Percentiles rank a stretch among this genome's conserved stretches.
phyloP scores from a whole-genome alignment of 768 basidiomycete species.

The Podaxis sp. region DNA sequence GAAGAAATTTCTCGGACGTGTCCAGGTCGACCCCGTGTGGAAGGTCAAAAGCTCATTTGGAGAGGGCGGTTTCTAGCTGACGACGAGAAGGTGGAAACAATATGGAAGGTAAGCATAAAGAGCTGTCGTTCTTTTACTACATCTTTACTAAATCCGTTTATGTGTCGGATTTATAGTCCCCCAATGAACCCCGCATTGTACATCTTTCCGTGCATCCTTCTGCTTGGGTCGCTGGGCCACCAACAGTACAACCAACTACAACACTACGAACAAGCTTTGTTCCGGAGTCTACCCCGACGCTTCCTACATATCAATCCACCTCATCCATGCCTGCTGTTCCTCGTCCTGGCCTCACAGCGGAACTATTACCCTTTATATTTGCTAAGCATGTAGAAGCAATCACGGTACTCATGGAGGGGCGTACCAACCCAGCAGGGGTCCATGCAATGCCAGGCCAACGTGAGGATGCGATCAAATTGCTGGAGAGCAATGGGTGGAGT shows the following conservation, averaged over 20 bases:
- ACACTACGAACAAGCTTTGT: slow-evolving; percentile 18
- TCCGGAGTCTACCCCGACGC: slow-evolving; percentile 7
- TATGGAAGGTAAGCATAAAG: slow-evolving; percentile 63
- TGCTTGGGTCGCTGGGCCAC: slow-evolving; percentile 65
- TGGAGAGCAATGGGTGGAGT: slow-evolving; percentile 42
- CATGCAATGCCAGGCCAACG: slow-evolving; percentile 20
- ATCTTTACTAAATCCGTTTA: slow-evolving; percentile 14
- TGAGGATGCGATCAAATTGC: slow-evolving; percentile 29
- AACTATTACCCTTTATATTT: slow-evolving; percentile 35
- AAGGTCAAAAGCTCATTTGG: slow-evolving; percentile 80
- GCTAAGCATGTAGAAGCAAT: slow-evolving; percentile 46
- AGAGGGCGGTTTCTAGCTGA: slow-evolving; percentile 67
- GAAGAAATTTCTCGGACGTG: slow-evolving; percentile 60
- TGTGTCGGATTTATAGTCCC: slow-evolving; percentile 37
- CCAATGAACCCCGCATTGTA: slow-evolving; percentile 58
- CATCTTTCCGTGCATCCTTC: slow-evolving; percentile 82
- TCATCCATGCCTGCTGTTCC: not conserved
- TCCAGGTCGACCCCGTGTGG: slow-evolving; percentile 59
- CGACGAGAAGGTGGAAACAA: slow-evolving; percentile 59
- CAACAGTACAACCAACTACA: slow-evolving; percentile 26
- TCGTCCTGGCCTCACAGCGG: slow-evolving; percentile 18
- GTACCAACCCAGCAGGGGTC: slow-evolving; percentile 18
- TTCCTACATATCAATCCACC: slow-evolving; percentile 6
- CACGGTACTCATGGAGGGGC: slow-evolving; percentile 29
- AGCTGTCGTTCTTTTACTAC: not conserved